Conservation (phyloP, 1,139 yeast species). For the Magnusiomyces clavatus region DNA sequence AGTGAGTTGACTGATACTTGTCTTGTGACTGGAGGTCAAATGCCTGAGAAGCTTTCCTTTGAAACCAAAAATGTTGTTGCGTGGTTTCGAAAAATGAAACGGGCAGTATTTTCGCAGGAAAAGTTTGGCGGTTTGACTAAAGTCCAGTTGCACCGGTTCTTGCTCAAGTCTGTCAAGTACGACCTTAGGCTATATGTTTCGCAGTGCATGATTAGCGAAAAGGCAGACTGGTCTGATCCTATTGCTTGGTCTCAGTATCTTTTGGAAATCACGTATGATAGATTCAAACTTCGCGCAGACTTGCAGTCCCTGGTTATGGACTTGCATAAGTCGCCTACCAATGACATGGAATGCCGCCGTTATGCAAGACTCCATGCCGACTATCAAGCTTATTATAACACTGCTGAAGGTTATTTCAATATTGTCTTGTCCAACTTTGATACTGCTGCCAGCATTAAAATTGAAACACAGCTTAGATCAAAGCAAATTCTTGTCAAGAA, state of each 20-base stretch:
- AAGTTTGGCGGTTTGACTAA: constrained; percentile 2
- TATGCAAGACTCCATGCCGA: constrained; percentile 4
- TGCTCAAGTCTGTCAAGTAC: constrained; percentile 5
- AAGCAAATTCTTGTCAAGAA: neutral
- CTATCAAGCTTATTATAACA: neutral
- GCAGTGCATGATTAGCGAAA: neutral
- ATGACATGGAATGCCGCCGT: constrained; percentile 5
- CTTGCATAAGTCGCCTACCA: constrained; percentile 1
- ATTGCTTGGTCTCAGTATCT: constrained; percentile 5
- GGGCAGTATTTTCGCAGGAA: constrained; percentile 6
- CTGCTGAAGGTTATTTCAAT: constrained; percentile 3
- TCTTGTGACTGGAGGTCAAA: constrained; percentile 4
- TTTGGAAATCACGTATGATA: constrained; percentile 5
- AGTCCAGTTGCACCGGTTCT: neutral
- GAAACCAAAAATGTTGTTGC: constrained; percentile 5
- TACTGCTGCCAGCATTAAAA: neutral
- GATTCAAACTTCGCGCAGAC: constrained; percentile 1
- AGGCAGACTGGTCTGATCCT: constrained; percentile 1
- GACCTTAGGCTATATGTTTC: neutral
- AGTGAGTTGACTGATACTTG: constrained; percentile 1
- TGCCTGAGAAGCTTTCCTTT: constrained; percentile 4
- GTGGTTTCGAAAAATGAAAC: constrained; percentile 5
- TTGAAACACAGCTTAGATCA: neutral
- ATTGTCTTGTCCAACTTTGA: constrained; percentile 5
- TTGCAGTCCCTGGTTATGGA: neutral